Base-by-base conservation (phyloP, 176 grass and related monocot genomes). In the Aegilops tauschii region DNA sequence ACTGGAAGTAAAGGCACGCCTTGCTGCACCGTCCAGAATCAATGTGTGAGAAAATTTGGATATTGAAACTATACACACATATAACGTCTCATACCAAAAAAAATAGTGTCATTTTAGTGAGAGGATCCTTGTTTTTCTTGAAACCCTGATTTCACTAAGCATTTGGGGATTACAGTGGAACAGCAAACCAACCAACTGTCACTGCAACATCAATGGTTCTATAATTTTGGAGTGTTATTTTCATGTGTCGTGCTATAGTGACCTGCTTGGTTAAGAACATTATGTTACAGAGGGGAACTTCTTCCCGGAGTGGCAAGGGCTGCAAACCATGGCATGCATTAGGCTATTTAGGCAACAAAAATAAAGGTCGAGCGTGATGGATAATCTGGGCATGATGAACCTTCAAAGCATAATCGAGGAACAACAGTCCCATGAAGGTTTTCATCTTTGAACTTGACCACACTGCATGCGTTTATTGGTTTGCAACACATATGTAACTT, bases 401-500 rank as follows among this genome's bases (percentile, higher is more conserved):
- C 90, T 88, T 61, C 17, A 25, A 31, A 6, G 12, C 52, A 63
- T 77, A 75, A 85, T 91, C 18, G 52, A 84, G 70, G 82, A 39
- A 78, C 39, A 32, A 9, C 61, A n/a, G 27, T 71, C 77, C 39
- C 71, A 88, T 82, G 80, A 62, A 88, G 40, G 63, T 5, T 78
- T 88, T 88, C 73, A 45, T 81, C 72, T 35, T 81, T 69, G 70
- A 50, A 88, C 62, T 70, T 81, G 67, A 58, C 80, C 76, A 82
- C 21, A 27, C 14, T 21, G 14, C 21, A 45, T 8, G 30, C 11
- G 23, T 2, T 86, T 82, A 80, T 82, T 91, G 82, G 88, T 85
- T 47, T 91, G 82, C 80, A 65, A 54, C 82, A 81, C 88, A 85
- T 61, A 70, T 88, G 62, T 76, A 63, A 69, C 62, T 83, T 68